phyloP scores from a whole-genome alignment of 495 filamentous ascomycete genomes.

The Xylona heveae region DNA sequence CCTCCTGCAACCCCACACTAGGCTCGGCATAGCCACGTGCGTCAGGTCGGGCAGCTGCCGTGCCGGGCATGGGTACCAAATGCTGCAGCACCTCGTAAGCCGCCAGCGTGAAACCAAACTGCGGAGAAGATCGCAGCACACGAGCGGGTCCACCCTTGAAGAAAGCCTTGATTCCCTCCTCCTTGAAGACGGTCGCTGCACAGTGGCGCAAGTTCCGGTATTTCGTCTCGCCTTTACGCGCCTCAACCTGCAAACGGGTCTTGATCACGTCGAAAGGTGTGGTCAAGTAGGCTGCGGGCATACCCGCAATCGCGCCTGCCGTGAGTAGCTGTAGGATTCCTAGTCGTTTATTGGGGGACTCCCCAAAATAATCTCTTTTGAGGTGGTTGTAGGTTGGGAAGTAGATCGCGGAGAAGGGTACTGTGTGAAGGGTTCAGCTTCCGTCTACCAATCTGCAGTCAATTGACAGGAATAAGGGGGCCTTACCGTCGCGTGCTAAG shows the following conservation, averaged over 20 bases:
- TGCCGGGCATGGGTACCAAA: constrained; percentile 58
- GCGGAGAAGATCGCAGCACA: constrained; percentile 81
- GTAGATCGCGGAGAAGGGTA: constrained; percentile 96
- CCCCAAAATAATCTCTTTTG: constrained; percentile 85
- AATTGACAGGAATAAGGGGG: background rate
- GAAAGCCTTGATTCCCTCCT: constrained; percentile 89
- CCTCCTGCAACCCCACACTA: constrained; percentile 30
- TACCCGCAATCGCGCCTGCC: constrained; percentile 90
- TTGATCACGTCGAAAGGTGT: constrained; percentile 99
- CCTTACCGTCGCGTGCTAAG: constrained; percentile 54
- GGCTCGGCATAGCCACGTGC: constrained; percentile 25
- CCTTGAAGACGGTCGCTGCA: constrained; percentile 57
- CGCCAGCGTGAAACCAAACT: constrained; percentile 94
- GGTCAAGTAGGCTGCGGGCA: constrained; percentile 94
- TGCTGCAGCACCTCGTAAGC: constrained; percentile 84
- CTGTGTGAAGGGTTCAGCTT: constrained; percentile 14
- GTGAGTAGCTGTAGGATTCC: constrained; percentile 83
- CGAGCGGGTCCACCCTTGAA: constrained; percentile 96
- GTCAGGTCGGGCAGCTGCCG: constrained; percentile 20
- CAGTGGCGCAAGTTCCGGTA: constrained; percentile 82
- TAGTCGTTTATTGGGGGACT: constrained; percentile 71
- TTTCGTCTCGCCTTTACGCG: constrained; percentile 72
- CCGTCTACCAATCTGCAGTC: background rate
- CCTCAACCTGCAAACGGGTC: constrained; percentile 91
- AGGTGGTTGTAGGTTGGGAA: constrained; percentile 93